These are phyloP conservation scores for Leptodontidium sp. DNA, from an alignment of 2,329 filamentous ascomycete species.

Conservation along the genomic window DNA sequence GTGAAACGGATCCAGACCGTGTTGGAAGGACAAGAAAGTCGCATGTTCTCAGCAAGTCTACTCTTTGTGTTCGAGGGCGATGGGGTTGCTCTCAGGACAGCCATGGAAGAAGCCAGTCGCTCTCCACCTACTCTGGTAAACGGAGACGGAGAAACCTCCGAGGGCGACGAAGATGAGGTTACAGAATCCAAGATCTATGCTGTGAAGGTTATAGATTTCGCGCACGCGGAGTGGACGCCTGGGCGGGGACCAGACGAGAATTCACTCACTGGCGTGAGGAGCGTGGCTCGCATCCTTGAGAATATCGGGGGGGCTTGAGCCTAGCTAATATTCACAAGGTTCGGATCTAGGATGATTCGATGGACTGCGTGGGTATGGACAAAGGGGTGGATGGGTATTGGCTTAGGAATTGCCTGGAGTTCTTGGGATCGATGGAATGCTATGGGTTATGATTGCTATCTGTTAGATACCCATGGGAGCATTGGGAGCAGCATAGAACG, in stretches of 20 bases:
- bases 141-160: slow-evolving; percentile 45
- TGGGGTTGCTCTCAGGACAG: slow-evolving; percentile 57
- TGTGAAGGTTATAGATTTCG: slow-evolving; percentile 95
- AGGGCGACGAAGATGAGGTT: slow-evolving; percentile 60
- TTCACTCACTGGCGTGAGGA: slow-evolving; percentile 75
- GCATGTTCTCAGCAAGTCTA: slow-evolving; percentile 66
- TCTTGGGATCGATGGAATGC: slow-evolving; percentile 14
- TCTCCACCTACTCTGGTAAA: slow-evolving; percentile 41
- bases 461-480: slow-evolving; percentile 38
- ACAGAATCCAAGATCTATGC: slow-evolving; percentile 72
- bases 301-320: slow-evolving; percentile 49
- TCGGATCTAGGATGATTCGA: slow-evolving; percentile 18
- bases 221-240: slow-evolving; percentile 83
- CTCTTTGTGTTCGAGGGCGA: slow-evolving; percentile 73
- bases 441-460: slow-evolving; percentile 27
- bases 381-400: neutral
- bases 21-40: slow-evolving; percentile 63
- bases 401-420: slow-evolving; percentile 15
- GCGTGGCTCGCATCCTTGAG: slow-evolving; percentile 74
- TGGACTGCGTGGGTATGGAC: neutral
- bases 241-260: slow-evolving; percentile 90
- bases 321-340: slow-evolving; percentile 10
- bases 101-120: slow-evolving; percentile 47
- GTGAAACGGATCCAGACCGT: slow-evolving; percentile 61
- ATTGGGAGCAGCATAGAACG: slow-evolving; percentile 32